Evolutionary conservation across 2,329 filamentous ascomycete species (phyloP).

Genomic region (Claviceps digitariae): DNA sequence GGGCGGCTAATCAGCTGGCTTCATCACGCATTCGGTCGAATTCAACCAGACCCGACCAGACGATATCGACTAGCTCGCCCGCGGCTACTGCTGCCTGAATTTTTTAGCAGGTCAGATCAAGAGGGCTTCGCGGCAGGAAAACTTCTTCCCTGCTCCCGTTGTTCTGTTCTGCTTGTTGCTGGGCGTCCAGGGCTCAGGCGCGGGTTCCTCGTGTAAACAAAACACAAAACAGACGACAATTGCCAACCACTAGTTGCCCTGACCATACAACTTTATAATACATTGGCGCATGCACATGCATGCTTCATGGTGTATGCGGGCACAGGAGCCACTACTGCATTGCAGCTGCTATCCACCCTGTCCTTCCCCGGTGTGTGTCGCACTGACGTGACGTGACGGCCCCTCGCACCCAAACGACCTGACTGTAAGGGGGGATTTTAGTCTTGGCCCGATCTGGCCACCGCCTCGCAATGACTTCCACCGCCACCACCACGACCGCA

Average conservation of each 20-base stretch:
- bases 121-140: background rate
- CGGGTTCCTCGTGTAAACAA: background rate
- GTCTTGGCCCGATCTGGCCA: constrained; percentile 4
- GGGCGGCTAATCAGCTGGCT: background rate
- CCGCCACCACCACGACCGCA: constrained; percentile 8
- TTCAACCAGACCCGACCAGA: background rate
- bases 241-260: background rate
- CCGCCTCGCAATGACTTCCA: constrained; percentile 11
- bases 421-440: background rate
- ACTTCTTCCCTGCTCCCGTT: background rate
- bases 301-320: background rate
- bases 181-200: background rate
- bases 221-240: background rate
- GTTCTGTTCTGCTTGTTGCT: background rate
- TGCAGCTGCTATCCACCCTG: constrained; percentile 1
- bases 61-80: background rate
- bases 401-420: background rate
- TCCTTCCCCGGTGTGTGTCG: background rate
- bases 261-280: too few relatives aligned
- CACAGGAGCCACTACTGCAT: background rate
- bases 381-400: background rate
- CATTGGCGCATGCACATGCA: background rate
- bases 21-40: background rate
- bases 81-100: background rate
- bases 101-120: background rate